These are phyloP conservation scores for Trichoderma sp. DNA, from an alignment of 2,329 filamentous ascomycete species.

Conservation along the genomic window DNA sequence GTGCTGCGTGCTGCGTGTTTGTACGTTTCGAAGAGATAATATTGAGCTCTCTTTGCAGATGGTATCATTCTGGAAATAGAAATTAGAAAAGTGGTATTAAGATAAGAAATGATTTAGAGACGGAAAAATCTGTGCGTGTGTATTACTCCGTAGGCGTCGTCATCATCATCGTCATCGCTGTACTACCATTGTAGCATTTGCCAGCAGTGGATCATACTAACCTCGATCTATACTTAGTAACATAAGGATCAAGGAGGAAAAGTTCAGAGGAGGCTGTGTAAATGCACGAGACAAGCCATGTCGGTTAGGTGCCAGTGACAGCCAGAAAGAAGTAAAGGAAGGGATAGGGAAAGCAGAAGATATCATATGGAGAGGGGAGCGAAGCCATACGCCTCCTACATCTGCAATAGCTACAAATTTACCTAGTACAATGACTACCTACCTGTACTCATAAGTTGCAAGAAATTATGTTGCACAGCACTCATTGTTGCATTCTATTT, in stretches of 20 bases:
- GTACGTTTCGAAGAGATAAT: background rate
- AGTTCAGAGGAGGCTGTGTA: background rate
- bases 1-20: too few relatives aligned
- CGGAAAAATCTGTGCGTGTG: background rate
- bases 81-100: background rate
- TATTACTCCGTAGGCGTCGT: background rate
- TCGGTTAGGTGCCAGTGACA: too few relatives aligned
- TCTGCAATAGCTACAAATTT: too few relatives aligned
- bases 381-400: too few relatives aligned
- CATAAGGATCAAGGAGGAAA: background rate
- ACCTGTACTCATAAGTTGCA: too few relatives aligned
- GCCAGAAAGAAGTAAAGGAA: background rate
- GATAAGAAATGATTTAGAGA: background rate
- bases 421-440: too few relatives aligned
- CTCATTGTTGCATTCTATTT: too few relatives aligned
- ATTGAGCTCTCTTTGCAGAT: background rate
- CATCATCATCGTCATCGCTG: background rate
- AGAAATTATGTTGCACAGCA: too few relatives aligned
- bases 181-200: background rate
- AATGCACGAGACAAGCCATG: background rate
- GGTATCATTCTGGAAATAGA: background rate
- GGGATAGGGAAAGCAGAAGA: background rate
- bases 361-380: background rate
- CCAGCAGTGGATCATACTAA: background rate
- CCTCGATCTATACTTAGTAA: background rate